phyloP scores from a whole-genome alignment of 2,329 filamentous ascomycete genomes.

The Kalmusia sp. region DNA sequence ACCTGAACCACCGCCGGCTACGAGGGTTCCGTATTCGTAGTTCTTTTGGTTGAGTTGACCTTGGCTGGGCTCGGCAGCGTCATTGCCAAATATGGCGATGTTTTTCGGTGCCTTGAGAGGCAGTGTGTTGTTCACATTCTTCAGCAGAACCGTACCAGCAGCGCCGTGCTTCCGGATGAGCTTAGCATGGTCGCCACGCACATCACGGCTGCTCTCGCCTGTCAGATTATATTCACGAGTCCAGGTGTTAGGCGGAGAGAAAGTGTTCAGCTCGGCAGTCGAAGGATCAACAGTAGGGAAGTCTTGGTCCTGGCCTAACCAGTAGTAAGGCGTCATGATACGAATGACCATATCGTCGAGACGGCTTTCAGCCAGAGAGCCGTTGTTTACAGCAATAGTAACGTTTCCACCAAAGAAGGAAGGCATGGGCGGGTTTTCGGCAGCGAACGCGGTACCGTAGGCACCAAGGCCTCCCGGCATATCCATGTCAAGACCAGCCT shows the following conservation, averaged over 20 bases:
- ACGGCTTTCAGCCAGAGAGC: constrained; percentile 46
- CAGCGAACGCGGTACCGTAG: constrained; percentile 38
- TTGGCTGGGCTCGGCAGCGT: constrained; percentile 47
- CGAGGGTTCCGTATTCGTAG: constrained; percentile 51
- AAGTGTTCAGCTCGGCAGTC: constrained; percentile 37
- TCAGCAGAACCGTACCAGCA: constrained; percentile 53
- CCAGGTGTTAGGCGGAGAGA: constrained; percentile 51
- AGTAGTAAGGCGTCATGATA: constrained; percentile 55
- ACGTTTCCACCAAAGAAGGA: constrained; percentile 49
- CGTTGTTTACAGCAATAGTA: constrained; percentile 48
- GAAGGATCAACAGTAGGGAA: constrained; percentile 48
- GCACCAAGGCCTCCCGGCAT: constrained; percentile 45
- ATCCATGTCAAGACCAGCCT: constrained; percentile 59
- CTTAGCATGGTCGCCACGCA: constrained; percentile 50
- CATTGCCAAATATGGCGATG: constrained; percentile 59
- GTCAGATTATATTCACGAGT: constrained; percentile 44
- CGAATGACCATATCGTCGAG: constrained; percentile 57
- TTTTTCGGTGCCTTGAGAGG: constrained; percentile 60
- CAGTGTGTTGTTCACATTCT: constrained; percentile 58
- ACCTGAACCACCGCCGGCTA: constrained; percentile 52
- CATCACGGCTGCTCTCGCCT: constrained; percentile 40
- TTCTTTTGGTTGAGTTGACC: constrained; percentile 49
- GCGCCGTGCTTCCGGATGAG: constrained; percentile 51
- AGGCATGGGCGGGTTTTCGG: constrained; percentile 12
- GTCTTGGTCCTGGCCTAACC: constrained; percentile 50